Evolutionary conservation across 1,284 basidiomycete genomes (phyloP).

Genomic region (Sphaerobolus stellatus): DNA sequence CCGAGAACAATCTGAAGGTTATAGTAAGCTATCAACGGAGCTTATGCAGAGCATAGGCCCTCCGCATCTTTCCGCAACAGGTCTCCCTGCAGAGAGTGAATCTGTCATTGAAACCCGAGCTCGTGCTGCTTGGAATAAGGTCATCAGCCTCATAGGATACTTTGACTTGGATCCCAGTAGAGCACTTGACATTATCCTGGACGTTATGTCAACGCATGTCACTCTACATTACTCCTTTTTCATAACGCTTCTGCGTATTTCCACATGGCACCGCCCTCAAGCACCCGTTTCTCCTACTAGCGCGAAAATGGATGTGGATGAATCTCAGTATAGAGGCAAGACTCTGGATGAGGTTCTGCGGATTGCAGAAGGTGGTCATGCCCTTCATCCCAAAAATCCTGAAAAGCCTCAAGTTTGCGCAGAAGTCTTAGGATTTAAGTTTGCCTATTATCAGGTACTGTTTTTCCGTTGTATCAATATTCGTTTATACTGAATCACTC

Average conservation of each 20-base stretch:
- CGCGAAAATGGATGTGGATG: conserved; percentile 28
- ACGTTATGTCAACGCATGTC: conserved; percentile 84
- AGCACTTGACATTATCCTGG: conserved; percentile 90
- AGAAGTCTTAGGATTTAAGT: conserved; percentile 96
- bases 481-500: conserved; percentile 8
- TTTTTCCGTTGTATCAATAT: neutral
- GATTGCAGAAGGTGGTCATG: conserved; percentile 42
- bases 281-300: neutral
- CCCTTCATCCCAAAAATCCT: conserved; percentile 2
- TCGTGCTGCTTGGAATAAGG: conserved; percentile 78
- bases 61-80: conserved; percentile 61
- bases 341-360: conserved; percentile 63
- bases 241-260: conserved; percentile 78
- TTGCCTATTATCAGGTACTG: conserved; percentile 81
- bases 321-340: conserved; percentile 55
- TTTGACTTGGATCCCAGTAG: conserved; percentile 96
- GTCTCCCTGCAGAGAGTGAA: conserved; percentile 58
- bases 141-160: conserved; percentile 89
- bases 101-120: conserved; percentile 63
- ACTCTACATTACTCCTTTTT: conserved; percentile 91
- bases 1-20: conserved; percentile 96
- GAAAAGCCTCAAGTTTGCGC: conserved; percentile 68
- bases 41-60: conserved; percentile 78
- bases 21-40: conserved; percentile 87
- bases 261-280: conserved; percentile 64